Evolutionary conservation across 441 rosid species (phyloP), one percentile per base, ranked within the genome.

Genomic region (Erodium moschatum): DNA sequence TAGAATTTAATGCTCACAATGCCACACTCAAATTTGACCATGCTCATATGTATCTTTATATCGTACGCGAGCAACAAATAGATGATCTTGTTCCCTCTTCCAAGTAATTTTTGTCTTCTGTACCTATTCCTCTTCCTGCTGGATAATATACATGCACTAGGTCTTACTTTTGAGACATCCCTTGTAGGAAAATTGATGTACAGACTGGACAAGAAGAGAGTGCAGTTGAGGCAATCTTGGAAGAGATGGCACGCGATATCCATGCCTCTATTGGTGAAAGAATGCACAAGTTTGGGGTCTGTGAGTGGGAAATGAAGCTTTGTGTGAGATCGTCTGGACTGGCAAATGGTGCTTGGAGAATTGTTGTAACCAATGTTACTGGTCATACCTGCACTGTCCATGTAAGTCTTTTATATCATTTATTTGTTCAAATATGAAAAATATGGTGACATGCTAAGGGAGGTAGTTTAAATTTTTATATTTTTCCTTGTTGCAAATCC

Each of bases 251-350:
- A 46, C 83, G 66, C 75, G 92, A 87, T 78, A 87, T 96, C 72
- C 98, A 96, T 79, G 80, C 84, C 63, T 78, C 84, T 56, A 78
- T 81, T 74, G 99, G 99, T 73, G 97, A 86, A 65, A 88, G 89
- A 83, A 96, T 96, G 99, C 89, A 96, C 68, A 85, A 82, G 69
- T 74, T 92, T 77, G 89, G 97, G 79, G 98, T 92, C 69, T 89
- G 89, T 58, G 96, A 92, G 83, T 92, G 99, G 99, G 99, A 96
- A 85, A 92, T 92, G 83, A 89, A 92, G 86, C 85, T 96, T 72
- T 89, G 97, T 97, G 84, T 96, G 78, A 76, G 81, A 42, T 85
- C 94, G 73, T 81, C 86, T 67, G 98, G 97, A 69, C 84, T 76
- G 71, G 92, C 96, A 67, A 87, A 85, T 77, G 98, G 99, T 58